Conservation (phyloP, 345 rosid genomes). For the Syzygium grande region DNA sequence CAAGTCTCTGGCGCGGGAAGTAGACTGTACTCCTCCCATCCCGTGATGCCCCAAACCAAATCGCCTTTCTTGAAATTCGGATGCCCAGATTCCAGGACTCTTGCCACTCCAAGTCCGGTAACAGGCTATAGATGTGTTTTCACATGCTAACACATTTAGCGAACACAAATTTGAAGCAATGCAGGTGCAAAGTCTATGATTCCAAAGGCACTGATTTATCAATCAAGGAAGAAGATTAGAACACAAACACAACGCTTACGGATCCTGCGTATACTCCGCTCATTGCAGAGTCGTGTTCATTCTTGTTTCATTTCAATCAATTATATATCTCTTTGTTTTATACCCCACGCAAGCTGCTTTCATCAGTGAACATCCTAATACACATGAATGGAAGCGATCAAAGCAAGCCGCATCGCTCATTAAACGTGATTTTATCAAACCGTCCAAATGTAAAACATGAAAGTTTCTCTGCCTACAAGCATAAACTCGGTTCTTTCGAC, state of each 20-base stretch:
- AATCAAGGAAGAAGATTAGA: no score
- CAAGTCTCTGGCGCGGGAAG: background rate
- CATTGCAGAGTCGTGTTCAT: background rate
- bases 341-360: background rate
- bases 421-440: background rate
- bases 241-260: background rate
- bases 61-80: background rate
- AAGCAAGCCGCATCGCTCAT: background rate
- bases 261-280: background rate
- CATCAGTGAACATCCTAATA: background rate
- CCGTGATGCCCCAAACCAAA: background rate
- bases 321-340: background rate
- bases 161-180: accelerated
- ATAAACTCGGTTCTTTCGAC: background rate
- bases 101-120: background rate
- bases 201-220: no score
- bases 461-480: background rate
- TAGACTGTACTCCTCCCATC: conserved; percentile 1
- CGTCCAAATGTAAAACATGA: background rate
- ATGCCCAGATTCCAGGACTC: background rate
- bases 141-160: background rate
- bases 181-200: no score
- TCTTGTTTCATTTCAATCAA: background rate
- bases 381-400: background rate
- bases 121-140: conserved; percentile 17